These are phyloP conservation scores for Euphorbia pulcherrima DNA, from an alignment of 345 rosid genomes.

Conservation along the genomic window DNA sequence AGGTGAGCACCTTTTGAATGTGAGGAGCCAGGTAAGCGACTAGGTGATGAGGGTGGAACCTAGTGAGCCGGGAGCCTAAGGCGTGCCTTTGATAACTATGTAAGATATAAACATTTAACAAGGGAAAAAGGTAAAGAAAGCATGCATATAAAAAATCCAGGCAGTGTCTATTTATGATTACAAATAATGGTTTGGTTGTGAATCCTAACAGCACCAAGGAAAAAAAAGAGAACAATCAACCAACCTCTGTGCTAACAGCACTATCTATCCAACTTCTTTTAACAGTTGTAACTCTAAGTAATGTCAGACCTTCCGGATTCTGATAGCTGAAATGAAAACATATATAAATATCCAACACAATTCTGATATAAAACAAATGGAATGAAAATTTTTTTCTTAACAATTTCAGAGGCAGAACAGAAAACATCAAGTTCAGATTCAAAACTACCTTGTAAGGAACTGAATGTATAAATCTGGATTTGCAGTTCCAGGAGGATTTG, in stretches of 20 bases:
- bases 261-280: constrained; percentile 86
- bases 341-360: constrained; percentile 19
- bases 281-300: constrained; percentile 81
- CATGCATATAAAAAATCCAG: not conserved
- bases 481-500: constrained; percentile 60
- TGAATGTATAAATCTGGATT: constrained; percentile 83
- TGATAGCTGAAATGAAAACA: constrained; percentile 59
- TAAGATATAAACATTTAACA: not conserved
- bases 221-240: constrained; percentile 17
- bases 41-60: no score
- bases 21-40: no score
- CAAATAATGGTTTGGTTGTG: not conserved
- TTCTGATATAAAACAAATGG: constrained; percentile 11
- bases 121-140: not conserved
- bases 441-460: constrained; percentile 74
- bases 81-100: not conserved
- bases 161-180: not conserved
- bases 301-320: constrained; percentile 59
- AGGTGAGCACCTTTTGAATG: no score
- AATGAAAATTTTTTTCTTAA: not conserved
- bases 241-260: constrained; percentile 83
- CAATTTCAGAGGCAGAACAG: not conserved
- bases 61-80: no score
- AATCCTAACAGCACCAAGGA: not conserved
- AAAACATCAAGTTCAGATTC: not conserved